Evolutionary conservation across 257 asterid species (phyloP).

Genomic region (Fraxinus pennsylvanica): DNA sequence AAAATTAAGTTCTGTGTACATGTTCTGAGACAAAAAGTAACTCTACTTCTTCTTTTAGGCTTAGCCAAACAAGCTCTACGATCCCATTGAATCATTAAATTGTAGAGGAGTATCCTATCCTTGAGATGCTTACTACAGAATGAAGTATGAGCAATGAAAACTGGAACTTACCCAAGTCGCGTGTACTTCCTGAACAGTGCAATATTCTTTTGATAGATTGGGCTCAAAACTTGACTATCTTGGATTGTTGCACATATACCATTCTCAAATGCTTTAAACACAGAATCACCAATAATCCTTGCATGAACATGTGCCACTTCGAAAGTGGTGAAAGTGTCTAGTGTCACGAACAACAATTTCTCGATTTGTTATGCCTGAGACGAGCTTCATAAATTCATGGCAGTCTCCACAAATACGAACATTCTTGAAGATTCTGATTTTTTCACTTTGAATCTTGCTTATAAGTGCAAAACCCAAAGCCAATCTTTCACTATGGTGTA

Average conservation of each 20-base stretch:
- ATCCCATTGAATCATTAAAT: background rate
- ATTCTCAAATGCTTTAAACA: background rate
- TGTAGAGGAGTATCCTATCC: background rate
- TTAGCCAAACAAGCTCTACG: background rate
- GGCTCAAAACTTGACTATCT: slow-evolving; percentile 4
- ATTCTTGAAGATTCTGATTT: slow-evolving; percentile 75
- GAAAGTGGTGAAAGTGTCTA: slow-evolving; percentile 71
- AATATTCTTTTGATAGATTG: slow-evolving; percentile 14
- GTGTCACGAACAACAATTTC: slow-evolving; percentile 72
- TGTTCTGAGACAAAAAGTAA: background rate
- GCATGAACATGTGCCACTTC: slow-evolving; percentile 66
- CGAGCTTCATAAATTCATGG: slow-evolving; percentile 80
- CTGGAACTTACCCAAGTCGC: slow-evolving; percentile 17
- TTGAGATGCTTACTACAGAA: background rate
- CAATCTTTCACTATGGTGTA: slow-evolving; percentile 83
- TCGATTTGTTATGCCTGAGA: slow-evolving; percentile 44
- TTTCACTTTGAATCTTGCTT: slow-evolving; percentile 36
- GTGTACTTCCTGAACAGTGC: slow-evolving; percentile 6
- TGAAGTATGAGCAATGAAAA: background rate
- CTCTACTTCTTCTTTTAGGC: background rate
- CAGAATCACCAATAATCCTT: slow-evolving; percentile 70
- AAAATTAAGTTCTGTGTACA: too few species aligned
- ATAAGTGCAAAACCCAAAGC: slow-evolving; percentile 77
- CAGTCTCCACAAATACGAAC: slow-evolving; percentile 87
- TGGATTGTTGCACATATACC: slow-evolving; percentile 11